phyloP scores from a whole-genome alignment of 164 flowering plant genomes.

The Tetrastigma voinierianum region DNA sequence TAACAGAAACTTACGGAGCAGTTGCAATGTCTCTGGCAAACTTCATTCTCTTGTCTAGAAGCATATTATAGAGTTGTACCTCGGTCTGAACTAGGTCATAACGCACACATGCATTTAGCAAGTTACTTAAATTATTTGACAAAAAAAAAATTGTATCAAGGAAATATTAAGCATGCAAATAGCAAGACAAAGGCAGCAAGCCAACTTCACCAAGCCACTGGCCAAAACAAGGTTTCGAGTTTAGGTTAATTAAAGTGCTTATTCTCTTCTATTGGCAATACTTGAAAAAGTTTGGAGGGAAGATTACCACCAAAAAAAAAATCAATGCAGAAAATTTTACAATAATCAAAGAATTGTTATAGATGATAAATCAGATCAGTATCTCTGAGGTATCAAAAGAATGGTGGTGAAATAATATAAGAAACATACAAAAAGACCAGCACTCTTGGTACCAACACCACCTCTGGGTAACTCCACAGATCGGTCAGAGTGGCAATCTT shows the following conservation, averaged over 20 bases:
- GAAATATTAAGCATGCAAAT: not conserved
- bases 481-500: not conserved
- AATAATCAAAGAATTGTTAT: no score
- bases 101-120: conserved; percentile 1
- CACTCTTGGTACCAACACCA: not conserved
- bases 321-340: no score
- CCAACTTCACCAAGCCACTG: not conserved
- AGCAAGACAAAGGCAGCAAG: not conserved
- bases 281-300: not conserved
- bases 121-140: not conserved
- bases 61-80: conserved; percentile 39
- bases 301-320: not conserved
- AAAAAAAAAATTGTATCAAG: not conserved
- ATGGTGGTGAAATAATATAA: not conserved
- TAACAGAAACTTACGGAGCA: conserved; percentile 44
- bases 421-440: not conserved
- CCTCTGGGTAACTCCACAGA: not conserved
- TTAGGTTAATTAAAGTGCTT: not conserved
- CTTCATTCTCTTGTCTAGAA: conserved; percentile 48
- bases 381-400: not conserved
- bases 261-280: not conserved
- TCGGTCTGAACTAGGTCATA: conserved; percentile 40
- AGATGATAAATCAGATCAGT: not conserved
- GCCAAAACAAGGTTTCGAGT: not conserved
- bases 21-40: conserved; percentile 54